phyloP scores from a whole-genome alignment of 495 filamentous ascomycete genomes.

The Lepraria neglecta region DNA sequence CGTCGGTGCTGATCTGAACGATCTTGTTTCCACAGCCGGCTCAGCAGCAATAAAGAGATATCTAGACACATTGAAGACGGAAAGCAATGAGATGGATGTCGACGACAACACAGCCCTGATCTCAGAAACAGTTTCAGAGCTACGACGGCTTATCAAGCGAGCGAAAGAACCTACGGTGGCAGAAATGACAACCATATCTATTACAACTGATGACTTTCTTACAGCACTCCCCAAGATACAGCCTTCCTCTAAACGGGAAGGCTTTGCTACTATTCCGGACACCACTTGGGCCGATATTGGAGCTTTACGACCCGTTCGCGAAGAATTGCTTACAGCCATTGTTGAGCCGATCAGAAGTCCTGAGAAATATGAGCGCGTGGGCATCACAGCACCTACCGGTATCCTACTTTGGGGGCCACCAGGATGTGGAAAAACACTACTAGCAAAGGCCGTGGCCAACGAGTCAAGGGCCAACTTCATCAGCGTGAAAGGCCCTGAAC shows the following conservation, averaged over 20 bases:
- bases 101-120: constrained; percentile 33
- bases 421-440: constrained; percentile 92
- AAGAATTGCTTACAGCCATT: constrained; percentile 79
- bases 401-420: constrained; percentile 96
- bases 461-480: constrained; percentile 97
- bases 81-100: constrained; percentile 49
- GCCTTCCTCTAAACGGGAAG: constrained; percentile 89
- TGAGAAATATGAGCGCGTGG: constrained; percentile 69
- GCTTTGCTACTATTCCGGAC: constrained; percentile 95
- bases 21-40: constrained; percentile 69
- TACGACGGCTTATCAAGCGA: constrained; percentile 50
- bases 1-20: constrained; percentile 87
- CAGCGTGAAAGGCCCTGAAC: constrained; percentile 89
- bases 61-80: constrained; percentile 45
- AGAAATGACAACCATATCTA: constrained; percentile 35
- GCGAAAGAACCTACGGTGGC: constrained; percentile 45
- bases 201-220: constrained; percentile 62
- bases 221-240: constrained; percentile 78
- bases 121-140: constrained; percentile 42
- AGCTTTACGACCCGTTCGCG: constrained; percentile 69
- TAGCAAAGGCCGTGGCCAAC: constrained; percentile 94
- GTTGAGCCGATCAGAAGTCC: constrained; percentile 88
- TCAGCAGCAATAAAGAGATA: constrained; percentile 59
- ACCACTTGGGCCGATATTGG: constrained; percentile 94
- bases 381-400: constrained; percentile 82